Base-by-base conservation (phyloP, 352 stramenopile genomes). In the Phytophthora sansomeana region DNA sequence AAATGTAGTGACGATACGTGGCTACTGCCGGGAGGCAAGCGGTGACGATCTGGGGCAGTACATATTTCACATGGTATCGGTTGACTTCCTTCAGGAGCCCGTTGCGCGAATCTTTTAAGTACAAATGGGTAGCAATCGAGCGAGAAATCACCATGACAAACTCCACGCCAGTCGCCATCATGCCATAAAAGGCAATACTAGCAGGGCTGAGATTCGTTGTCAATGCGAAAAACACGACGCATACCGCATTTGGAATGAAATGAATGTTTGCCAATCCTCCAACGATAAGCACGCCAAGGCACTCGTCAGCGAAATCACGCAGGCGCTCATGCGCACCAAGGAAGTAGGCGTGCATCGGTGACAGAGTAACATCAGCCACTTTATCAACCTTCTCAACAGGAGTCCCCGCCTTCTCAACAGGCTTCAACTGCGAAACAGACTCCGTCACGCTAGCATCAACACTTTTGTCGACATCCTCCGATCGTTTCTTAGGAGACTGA, bases 201-300 rank as follows among this genome's bases (percentile, higher is more conserved):
- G 52, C 9, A 16, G 54, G 32, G n/a, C 58, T 59, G 33, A 93
- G 63, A 24, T 77, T 75, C 9, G 84, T 91, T n/a, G 72, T 85
- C 29, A 53, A 29, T 9, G 64, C 74, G 59, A 83, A 93, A 8
- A 87, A 59, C 16, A 89, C 43, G 44, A 90, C 77, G 46, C 82
- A 75, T 16, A 83, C 56, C 7, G 72, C 72, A 28, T 75, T 82
- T 5, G 83, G 81, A 50, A 93, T 77, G 52, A 76, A 90, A 50
- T 92, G 81, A 21, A 93, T 71, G 49, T 92, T 95, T 28, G 74
- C 78, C 50, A 92, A 68, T 26, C 71, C 60, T n/a, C 72, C 67
- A 5, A 89, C 66, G 8, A 89, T 41, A 28, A 93, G 52, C 0
- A 84, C 73, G 0, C 70, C 81, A 4, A 90, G 48, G 14, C 76